Evolutionary conservation across 345 rosid species (phyloP), one percentile per base, ranked within the genome.

Genomic region (Lumnitzera littorea): DNA sequence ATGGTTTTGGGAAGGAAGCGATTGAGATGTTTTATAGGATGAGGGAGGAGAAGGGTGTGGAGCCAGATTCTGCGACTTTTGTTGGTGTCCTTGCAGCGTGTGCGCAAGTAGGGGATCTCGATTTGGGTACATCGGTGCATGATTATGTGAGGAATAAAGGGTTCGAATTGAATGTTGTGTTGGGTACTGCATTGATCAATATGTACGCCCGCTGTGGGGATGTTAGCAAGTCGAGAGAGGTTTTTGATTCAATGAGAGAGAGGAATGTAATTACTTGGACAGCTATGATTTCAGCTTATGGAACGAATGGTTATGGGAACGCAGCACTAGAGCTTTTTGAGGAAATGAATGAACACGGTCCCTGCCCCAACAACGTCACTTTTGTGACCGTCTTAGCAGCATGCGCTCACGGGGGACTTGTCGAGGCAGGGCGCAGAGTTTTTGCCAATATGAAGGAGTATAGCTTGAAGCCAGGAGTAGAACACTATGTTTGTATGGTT

Each of bases 271-370:
- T 86, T 67, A 78, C 95, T 65, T 91, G 95, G 95, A 91, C 96
- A 5, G 85, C 91, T 11, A 86, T 89, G 92, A 82, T 91, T 71
- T 84, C 96, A 17, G 91, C 87, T 54, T 91, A 84, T 59, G 98
- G 88, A 31, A 79, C 67, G 63, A 87, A 89, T 69, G 98, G 98
- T 51, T 66, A 69, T 71, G 98, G 90, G 56, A 62, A 46, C 53
- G 67, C 77, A 69, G 95, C 88, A 5, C 71, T 80, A 0, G 79
- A 86, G 20, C 60, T 88, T 17, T 89, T 82, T 46, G 55, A 60
- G 17, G 73, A 62, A 74, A 86, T 91, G 98, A 68, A 48, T 60
- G 53, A 51, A 7, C 52, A 11, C 46, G 80, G 88, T 50, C 67
- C 55, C 15, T 15, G 50, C 36, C 98, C 95, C 56, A 91, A 89